Base-by-base conservation (phyloP, 495 filamentous ascomycete genomes). In the Penicillium verhagenii region DNA sequence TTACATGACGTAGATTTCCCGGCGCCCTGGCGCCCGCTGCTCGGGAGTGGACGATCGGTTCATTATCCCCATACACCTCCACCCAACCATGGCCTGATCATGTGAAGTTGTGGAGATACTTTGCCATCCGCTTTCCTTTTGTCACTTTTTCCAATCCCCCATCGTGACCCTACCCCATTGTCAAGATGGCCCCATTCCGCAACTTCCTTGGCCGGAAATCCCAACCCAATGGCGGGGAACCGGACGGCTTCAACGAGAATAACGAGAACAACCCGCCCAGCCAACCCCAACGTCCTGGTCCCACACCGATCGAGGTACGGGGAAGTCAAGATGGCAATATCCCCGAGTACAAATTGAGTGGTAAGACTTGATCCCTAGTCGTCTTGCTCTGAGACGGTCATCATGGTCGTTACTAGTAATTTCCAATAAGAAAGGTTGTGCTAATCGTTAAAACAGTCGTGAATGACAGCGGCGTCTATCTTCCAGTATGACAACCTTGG, bases 401-500 rank as follows among this genome's bases (percentile, higher is more conserved):
- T 39, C n/a, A 24, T 25, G 14, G 14, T 35, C 13, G 33, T 14
- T 35, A 14, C 14, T n/a, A n/a, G 14, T n/a, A n/a, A n/a, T n/a
- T n/a, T n/a, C 33, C 33, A 35, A 35, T 35, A 14, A 14, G 33
- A 13, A 35, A 0, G 13, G 9, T 6, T 14, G 16, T 35, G 28
- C 39, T 53, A 53, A 39, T 6, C n/a, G 13, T 39, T 24, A 16
- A n/a, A 24, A 47, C 67, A 98, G 94, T 97, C 33, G 93, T 98
- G 67, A 94, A 96, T 72, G 93, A 94, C 69, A 93, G 90, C 72
- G 94, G 94, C 42, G 89, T 96, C 50, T 98, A 96, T 73, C 86
- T 97, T 58, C 94, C 94, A 68, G 92, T 96, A 85, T 64, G 77
- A 56, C 25, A 35, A 10, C 24, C 28, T 52, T 44, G 16, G 25